These are phyloP conservation scores for Daldinia childiae DNA, from an alignment of 495 filamentous ascomycete species.

Conservation along the genomic window DNA sequence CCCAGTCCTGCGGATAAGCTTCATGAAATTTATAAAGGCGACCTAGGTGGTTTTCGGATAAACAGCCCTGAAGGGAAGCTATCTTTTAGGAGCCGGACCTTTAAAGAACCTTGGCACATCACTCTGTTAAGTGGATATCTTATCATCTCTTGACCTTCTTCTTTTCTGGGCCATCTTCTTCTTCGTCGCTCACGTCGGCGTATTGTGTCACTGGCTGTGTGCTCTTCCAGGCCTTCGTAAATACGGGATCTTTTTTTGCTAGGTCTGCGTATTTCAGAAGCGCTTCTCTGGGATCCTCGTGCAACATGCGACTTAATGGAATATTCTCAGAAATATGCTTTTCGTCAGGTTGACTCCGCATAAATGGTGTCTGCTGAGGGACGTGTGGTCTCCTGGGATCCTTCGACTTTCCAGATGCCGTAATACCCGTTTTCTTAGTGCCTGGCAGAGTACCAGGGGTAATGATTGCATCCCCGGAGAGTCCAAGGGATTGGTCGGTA, in stretches of 20 bases:
- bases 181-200: conserved; percentile 90
- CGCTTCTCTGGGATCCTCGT: conserved; percentile 96
- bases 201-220: conserved; percentile 95
- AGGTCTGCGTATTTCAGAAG: conserved; percentile 94
- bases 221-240: conserved; percentile 90
- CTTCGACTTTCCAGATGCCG: conserved; percentile 79
- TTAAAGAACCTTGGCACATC: conserved; percentile 12
- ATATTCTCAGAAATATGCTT: conserved; percentile 87
- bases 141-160: conserved; percentile 67
- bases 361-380: conserved; percentile 87
- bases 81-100: not conserved
- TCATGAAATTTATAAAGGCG: conserved; percentile 8
- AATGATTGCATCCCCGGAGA: conserved; percentile 85
- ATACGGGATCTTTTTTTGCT: conserved; percentile 91
- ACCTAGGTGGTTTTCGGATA: conserved; percentile 13
- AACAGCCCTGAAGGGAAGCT: conserved; percentile 12
- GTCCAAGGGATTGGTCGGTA: conserved; percentile 77
- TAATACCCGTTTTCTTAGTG: conserved; percentile 64
- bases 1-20: conserved; percentile 16
- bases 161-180: conserved; percentile 77
- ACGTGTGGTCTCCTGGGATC: conserved; percentile 84
- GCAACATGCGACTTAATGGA: conserved; percentile 90
- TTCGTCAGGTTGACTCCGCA: conserved; percentile 89
- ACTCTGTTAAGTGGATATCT: not conserved
- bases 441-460: conserved; percentile 66